A percentile compares a stretch with the other conserved stretches of the same genome.
These are phyloP conservation scores for Sclerotinia borealis DNA, from an alignment of 2,329 filamentous ascomycete species.

Conservation along the genomic window DNA sequence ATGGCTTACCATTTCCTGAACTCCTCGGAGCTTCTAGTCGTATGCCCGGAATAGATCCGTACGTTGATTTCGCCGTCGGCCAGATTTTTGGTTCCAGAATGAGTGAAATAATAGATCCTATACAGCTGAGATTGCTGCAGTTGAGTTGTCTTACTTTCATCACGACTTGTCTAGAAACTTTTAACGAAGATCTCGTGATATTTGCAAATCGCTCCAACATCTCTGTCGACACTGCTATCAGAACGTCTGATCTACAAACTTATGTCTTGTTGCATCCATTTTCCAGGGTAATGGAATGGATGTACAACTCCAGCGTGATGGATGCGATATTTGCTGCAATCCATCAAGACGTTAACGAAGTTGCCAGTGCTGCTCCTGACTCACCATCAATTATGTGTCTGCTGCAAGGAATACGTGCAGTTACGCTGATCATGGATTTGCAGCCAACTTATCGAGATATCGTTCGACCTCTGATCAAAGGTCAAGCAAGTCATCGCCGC, in stretches of 20 bases:
- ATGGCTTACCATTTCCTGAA: constrained; percentile 81
- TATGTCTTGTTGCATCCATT: constrained; percentile 92
- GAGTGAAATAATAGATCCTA: constrained; percentile 54
- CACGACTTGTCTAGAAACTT: constrained; percentile 69
- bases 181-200: constrained; percentile 89
- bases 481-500: constrained; percentile 53
- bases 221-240: constrained; percentile 67
- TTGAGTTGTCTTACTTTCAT: constrained; percentile 82
- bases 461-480: constrained; percentile 71
- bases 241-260: constrained; percentile 64
- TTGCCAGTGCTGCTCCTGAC: constrained; percentile 66
- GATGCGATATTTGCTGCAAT: constrained; percentile 71
- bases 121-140: constrained; percentile 67
- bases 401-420: constrained; percentile 73
- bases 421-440: constrained; percentile 75
- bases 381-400: constrained; percentile 79
- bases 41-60: constrained; percentile 81
- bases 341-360: constrained; percentile 66
- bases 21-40: constrained; percentile 71
- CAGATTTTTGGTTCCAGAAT: constrained; percentile 61
- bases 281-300: constrained; percentile 92
- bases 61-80: constrained; percentile 85
- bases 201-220: constrained; percentile 75
- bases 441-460: constrained; percentile 90
- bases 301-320: constrained; percentile 89